These are phyloP conservation scores for rapeseed (Brassica napus) DNA, from an alignment of 345 rosid species.

Conservation along the genomic window Da-Ae NC_063439.1:1469501-1470000, in stretches of 20 bases:
- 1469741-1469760: conserved; percentile 4
- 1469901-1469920: conserved; percentile 81
- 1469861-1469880: conserved; percentile 84
- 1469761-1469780: not conserved
- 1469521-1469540: not conserved
- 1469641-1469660: conserved; percentile 43
- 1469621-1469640: conserved; percentile 15
- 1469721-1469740: conserved; percentile 11
- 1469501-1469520: not conserved
- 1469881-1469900: conserved; percentile 72
- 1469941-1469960: conserved; percentile 91
- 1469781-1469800: conserved; percentile 43
- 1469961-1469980: conserved; percentile 64
- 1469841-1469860: conserved; percentile 39
- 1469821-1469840: conserved; percentile 21
- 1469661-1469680: conserved; percentile 29
- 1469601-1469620: not conserved
- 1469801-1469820: conserved; percentile 29
- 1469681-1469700: conserved; percentile 15
- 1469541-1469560: not conserved
- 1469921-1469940: conserved; percentile 59
- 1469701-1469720: conserved; percentile 21
- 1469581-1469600: conserved; percentile 4
- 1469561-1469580: not conserved
- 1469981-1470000: conserved; percentile 46